Percentiles rank a stretch among this genome's conserved stretches.
Conservation (phyloP, 169 alveolate genomes). For the Eimeria tenella region DNA sequence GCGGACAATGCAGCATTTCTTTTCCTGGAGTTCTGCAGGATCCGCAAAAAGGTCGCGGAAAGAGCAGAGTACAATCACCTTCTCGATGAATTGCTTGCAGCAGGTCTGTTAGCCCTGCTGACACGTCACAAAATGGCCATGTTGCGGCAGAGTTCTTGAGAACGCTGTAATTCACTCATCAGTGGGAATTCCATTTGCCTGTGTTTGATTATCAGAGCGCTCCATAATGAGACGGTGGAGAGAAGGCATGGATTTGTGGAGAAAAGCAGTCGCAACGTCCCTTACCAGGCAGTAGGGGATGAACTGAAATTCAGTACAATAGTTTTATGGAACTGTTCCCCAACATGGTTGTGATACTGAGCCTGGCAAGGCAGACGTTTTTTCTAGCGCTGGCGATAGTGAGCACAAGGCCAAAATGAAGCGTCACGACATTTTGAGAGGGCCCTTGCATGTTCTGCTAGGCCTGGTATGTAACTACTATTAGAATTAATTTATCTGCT, state of each 20-base stretch:
- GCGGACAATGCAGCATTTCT: background rate
- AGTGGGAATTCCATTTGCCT: too few relatives aligned
- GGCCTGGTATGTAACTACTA: too few relatives aligned
- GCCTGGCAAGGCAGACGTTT: too few relatives aligned
- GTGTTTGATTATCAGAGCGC: constrained; percentile 40
- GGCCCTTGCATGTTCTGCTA: too few relatives aligned
- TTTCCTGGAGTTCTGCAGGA: constrained; percentile 5
- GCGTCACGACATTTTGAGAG: too few relatives aligned
- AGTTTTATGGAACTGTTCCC: too few relatives aligned
- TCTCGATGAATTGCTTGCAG: constrained; percentile 60
- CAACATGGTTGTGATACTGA: too few relatives aligned
- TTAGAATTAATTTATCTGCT: too few relatives aligned
- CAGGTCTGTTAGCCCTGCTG: constrained; percentile 19
- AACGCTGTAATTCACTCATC: too few relatives aligned
- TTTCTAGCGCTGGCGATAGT: too few relatives aligned
- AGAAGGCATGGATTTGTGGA: constrained; percentile 72
- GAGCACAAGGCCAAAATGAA: too few relatives aligned
- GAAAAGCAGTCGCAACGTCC: constrained; percentile 60
- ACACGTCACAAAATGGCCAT: too few relatives aligned
- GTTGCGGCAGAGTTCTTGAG: background rate
- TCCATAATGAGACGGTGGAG: constrained; percentile 69
- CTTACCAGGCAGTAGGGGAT: constrained; percentile 13
- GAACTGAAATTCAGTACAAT: background rate
- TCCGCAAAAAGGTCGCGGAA: constrained; percentile 67
- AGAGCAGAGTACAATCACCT: constrained; percentile 64